Evolutionary conservation across 2,329 filamentous ascomycete genomes (phyloP), one percentile per base, ranked within the genome.

Genomic region (Aspergillus sp.): DNA sequence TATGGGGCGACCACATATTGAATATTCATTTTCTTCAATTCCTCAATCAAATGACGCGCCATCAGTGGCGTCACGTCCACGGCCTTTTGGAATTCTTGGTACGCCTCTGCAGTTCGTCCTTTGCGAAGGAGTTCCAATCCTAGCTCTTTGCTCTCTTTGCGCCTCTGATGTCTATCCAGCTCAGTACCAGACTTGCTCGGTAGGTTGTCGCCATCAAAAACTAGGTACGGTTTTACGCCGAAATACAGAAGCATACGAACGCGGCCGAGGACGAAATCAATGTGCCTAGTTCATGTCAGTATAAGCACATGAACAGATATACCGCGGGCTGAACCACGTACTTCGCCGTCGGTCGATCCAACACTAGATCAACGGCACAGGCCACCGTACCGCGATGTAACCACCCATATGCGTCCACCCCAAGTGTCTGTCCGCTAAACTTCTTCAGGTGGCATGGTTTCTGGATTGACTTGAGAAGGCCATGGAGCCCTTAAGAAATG

Each of bases 391-490:
- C 96, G 65, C 95, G 89, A 76, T 99, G 95, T 55, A 99, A 87
- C 95, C 96, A 99, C 73, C 93, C 95, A 82, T 99, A 99, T 57
- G 90, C 93, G 75, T 99, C 95, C 37, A 99, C 88, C n/a, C 90
- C 96, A 47, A 99, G 84, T 1, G 90, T 96, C 76, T 96, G 88
- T 52, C 93, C 95, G 12, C 84, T 79, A 74, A 90, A 97, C 69
- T 92, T 92, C 73, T 92, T 96, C 59, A 99, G 82, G 66, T 91
- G 90, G 51, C 86, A 90, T 70, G 90, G 90, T 70, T 90, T 92
- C 59, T 99, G 95, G 55, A 99, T 98, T 46, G 95, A 98, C 77
- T 98, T 98, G 60, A 99, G 86, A 59, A 98, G 82, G 39, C 91
- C 91, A 35, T 98, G 83, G 54, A 99, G 85, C 45, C 95, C 93